Conservation (phyloP, 2,329 filamentous ascomycete species). For the Canariomyces notabilis region DNA sequence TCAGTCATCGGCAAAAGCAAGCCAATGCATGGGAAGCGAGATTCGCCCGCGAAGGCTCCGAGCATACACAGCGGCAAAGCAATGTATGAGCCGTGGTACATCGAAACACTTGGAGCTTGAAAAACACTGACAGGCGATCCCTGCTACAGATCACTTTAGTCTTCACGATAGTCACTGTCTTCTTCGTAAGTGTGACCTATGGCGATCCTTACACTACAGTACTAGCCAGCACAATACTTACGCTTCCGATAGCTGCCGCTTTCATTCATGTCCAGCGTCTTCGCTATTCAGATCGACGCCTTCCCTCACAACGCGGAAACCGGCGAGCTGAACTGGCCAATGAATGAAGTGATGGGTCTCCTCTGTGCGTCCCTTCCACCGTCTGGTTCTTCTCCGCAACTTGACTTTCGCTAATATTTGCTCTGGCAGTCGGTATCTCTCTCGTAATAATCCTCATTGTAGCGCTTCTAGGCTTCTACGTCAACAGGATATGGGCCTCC, state of each 20-base stretch:
- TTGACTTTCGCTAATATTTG: no score
- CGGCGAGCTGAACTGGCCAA: slow-evolving; percentile 11
- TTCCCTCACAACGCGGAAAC: slow-evolving; percentile 13
- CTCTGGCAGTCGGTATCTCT: neutral
- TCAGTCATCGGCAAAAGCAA: slow-evolving; percentile 10
- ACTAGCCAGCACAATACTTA: neutral
- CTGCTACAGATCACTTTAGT: slow-evolving; percentile 17
- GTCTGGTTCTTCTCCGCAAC: no score
- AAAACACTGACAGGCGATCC: neutral
- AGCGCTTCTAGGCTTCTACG: neutral
- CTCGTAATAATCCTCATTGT: neutral
- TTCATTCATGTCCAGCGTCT: slow-evolving; percentile 18
- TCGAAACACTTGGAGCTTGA: neutral
- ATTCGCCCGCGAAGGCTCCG: slow-evolving; percentile 11
- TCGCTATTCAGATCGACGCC: slow-evolving; percentile 10
- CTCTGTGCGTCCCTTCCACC: no score
- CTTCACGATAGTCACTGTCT: slow-evolving; percentile 18
- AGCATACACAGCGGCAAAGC: slow-evolving; percentile 10
- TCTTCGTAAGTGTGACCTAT: slow-evolving; percentile 11
- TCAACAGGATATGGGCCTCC: neutral
- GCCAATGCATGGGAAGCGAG: slow-evolving; percentile 12
- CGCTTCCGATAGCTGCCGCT: slow-evolving; percentile 12
- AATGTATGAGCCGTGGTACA: no score
- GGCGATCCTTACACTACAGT: neutral
- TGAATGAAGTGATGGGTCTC: no score